Conservation (phyloP, 2,329 filamentous ascomycete genomes). For the Pseudocercospora eumusae region DNA sequence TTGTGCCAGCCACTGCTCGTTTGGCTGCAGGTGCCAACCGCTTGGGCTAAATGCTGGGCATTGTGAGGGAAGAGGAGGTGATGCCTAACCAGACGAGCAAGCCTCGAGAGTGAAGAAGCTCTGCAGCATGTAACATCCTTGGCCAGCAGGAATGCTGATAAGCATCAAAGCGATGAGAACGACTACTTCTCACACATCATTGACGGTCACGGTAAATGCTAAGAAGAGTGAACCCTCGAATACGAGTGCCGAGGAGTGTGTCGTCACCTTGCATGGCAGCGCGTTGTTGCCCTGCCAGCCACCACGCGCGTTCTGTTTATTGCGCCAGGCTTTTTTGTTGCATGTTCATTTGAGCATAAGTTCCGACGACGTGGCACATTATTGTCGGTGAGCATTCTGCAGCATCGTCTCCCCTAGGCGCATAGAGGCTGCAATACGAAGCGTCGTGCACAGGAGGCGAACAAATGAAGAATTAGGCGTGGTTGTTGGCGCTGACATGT, state of each 20-base stretch:
- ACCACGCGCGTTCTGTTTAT: not conserved
- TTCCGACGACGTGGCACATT: slow-evolving; percentile 7
- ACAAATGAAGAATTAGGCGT: slow-evolving; percentile 1
- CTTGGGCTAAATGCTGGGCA: slow-evolving; percentile 19
- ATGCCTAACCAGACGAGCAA: not conserved
- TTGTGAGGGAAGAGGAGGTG: not conserved
- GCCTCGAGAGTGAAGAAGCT: not conserved
- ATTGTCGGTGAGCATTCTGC: not conserved
- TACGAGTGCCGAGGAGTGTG: not conserved
- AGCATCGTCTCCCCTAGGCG: not conserved
- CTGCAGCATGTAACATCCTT: not conserved
- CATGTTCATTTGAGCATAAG: not conserved
- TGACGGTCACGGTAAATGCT: too few relatives aligned
- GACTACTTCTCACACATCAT: not conserved
- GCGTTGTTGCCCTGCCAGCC: slow-evolving; percentile 6
- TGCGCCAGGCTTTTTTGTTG: not conserved
- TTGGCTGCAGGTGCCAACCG: slow-evolving; percentile 32
- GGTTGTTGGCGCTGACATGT: slow-evolving; percentile 5
- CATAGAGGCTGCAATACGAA: not conserved
- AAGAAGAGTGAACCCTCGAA: not conserved
- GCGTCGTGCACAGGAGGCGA: slow-evolving; percentile 1
- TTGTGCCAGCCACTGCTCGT: slow-evolving; percentile 31
- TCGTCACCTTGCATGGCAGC: not conserved
- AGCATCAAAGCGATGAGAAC: not conserved
- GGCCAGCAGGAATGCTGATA: not conserved